Percentiles rank a stretch among this genome's conserved stretches.
Evolutionary conservation across 805 yeast genomes (phyloP).

Genomic region (Spathaspora passalidarum): DNA sequence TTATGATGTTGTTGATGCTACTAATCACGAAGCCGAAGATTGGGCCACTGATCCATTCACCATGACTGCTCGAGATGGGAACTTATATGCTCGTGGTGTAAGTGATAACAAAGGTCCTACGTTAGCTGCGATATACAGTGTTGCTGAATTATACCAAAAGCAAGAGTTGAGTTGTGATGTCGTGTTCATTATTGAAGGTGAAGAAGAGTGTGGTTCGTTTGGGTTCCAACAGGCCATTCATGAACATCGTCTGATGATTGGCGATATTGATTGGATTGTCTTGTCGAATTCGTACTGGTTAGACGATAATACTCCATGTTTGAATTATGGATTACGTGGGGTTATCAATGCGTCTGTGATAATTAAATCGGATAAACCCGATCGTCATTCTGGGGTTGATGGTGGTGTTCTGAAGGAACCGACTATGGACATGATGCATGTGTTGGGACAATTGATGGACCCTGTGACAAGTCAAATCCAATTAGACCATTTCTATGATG

Average conservation of each 20-base stretch:
- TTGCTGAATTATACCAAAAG: slow-evolving; percentile 60
- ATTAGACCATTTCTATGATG: slow-evolving; percentile 69
- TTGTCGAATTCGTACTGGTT: slow-evolving; percentile 93
- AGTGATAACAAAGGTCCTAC: slow-evolving; percentile 95
- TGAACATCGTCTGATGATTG: slow-evolving; percentile 47
- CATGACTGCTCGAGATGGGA: slow-evolving; percentile 77
- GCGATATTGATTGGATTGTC: slow-evolving; percentile 79
- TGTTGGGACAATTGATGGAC: slow-evolving; percentile 64
- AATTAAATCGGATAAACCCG: slow-evolving; percentile 72
- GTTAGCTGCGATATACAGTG: slow-evolving; percentile 82
- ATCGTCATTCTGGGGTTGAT: slow-evolving; percentile 93
- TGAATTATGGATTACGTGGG: slow-evolving; percentile 93
- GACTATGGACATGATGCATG: slow-evolving; percentile 74
- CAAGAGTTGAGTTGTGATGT: slow-evolving; percentile 64
- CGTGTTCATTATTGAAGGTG: slow-evolving; percentile 86
- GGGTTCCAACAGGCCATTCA: slow-evolving; percentile 75
- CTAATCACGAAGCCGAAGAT: slow-evolving; percentile 39
- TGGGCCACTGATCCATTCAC: slow-evolving; percentile 84
- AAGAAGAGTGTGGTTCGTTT: slow-evolving; percentile 89
- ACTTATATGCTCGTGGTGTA: slow-evolving; percentile 86
- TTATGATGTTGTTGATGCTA: slow-evolving; percentile 89
- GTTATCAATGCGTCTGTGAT: slow-evolving; percentile 77
- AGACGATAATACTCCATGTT: slow-evolving; percentile 82
- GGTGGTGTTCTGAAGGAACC: slow-evolving; percentile 93
- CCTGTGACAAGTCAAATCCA: slow-evolving; percentile 39